Evolutionary conservation across 176 grass and related monocot species (phyloP), one percentile per base, ranked within the genome.

Genomic region (Bonia amplexicaulis): DNA sequence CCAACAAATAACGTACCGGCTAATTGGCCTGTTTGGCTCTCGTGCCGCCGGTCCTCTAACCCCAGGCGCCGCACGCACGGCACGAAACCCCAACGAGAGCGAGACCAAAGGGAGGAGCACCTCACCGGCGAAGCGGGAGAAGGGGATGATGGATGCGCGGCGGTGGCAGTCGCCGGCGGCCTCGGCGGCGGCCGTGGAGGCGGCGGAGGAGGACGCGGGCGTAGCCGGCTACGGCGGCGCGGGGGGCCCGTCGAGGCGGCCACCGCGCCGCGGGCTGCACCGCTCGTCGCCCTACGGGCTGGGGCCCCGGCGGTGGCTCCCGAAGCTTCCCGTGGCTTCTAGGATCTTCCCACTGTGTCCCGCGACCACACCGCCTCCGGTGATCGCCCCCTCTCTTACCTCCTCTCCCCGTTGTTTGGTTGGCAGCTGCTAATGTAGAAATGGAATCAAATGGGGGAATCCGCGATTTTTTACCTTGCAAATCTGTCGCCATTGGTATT

Each of bases 211-310:
- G 73, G 66, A 63, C 12, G 42, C 57, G 8, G 76, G 41, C 16
- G 40, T 48, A 48, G 3, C 42, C 22, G 46, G 20, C 55, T 10
- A n/a, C 20, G 55, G 63, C 47, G 72, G 86, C 22, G 72, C 69
- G 9, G 85, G 73, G 1, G 91, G 88, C 3, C 85, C 88, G 12
- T 82, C 89, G 27, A 85, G 85, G 48, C 82, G 91, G 53, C 73
- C 68, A 46, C 44, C 22, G 3, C 79, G 79, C 67, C 91, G 79
- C 66, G 78, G 77, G 69, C 29, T 85, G 82, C 73, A 57, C 31
- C 82, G 82, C 51, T 27, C 82, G 33, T 74, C 88, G 67, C 88
- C 91, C 66, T 93, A 93, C 85, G 85, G 80, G 6, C 55, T 20
- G 2, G 78, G 51, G 0, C 73, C 74, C 13, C 78, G 85, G 51